Evolutionary conservation across 495 filamentous ascomycete genomes (phyloP).

Genomic region (Penicillium malachiteum): DNA sequence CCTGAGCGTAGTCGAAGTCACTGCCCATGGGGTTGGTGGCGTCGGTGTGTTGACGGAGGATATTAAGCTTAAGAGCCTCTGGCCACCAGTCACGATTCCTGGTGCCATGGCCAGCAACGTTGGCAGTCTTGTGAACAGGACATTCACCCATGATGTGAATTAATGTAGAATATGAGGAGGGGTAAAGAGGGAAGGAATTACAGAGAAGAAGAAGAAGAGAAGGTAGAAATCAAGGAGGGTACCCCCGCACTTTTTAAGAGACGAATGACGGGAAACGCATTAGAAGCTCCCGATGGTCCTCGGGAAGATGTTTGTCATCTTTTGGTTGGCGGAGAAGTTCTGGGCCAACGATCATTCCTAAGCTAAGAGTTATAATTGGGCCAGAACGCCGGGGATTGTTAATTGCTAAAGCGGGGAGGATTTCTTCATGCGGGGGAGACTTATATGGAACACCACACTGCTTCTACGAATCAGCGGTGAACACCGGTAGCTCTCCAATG

Average conservation of each 20-base stretch:
- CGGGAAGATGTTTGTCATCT: constrained; percentile 20
- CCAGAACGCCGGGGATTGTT: constrained; percentile 11
- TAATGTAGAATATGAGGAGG: background rate
- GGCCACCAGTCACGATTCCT: constrained; percentile 71
- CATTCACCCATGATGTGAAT: constrained; percentile 40
- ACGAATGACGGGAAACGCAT: constrained; percentile 17
- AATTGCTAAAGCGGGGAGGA: background rate
- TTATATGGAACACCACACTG: background rate
- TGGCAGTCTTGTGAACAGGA: constrained; percentile 48
- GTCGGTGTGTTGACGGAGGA: constrained; percentile 67
- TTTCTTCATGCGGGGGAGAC: constrained; percentile 3
- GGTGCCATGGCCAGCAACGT: constrained; percentile 61
- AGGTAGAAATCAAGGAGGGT: background rate
- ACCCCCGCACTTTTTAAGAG: constrained; percentile 20
- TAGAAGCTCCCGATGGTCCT: constrained; percentile 9
- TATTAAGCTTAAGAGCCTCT: constrained; percentile 59
- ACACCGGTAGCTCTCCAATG: background rate
- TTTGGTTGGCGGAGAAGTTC: constrained; percentile 8
- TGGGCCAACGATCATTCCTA: constrained; percentile 21
- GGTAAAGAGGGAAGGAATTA: background rate
- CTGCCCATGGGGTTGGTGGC: constrained; percentile 57
- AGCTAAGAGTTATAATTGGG: constrained; percentile 18
- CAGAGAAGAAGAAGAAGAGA: background rate
- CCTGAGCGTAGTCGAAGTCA: constrained; percentile 66
- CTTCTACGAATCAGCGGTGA: constrained; percentile 3